Conservation (phyloP, 495 filamentous ascomycete species). For the Neurospora cerealis region DNA sequence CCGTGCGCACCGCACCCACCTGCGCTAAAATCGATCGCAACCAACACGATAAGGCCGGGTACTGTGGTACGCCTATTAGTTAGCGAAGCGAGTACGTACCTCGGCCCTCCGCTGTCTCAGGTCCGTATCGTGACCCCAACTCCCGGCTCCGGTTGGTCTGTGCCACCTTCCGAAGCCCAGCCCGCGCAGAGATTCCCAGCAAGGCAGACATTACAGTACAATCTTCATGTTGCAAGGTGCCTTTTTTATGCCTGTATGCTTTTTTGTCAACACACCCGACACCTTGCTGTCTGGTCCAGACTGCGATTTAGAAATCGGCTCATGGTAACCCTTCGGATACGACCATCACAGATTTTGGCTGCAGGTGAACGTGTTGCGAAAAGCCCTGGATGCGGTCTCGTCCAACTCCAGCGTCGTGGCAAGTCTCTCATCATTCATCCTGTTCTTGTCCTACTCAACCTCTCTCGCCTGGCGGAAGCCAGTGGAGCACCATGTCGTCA, state of each 20-base stretch:
- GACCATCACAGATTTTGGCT: not conserved
- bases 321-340: not conserved
- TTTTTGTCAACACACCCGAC: not conserved
- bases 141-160: not conserved
- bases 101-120: not conserved
- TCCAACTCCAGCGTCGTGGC: not conserved
- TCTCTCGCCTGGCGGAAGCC: not conserved
- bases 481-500: not conserved
- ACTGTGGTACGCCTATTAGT: not conserved
- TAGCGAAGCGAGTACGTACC: not conserved
- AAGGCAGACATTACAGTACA: not conserved
- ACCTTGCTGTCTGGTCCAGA: not conserved
- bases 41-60: not conserved
- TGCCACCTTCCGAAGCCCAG: not conserved
- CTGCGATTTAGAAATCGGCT: not conserved
- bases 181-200: not conserved
- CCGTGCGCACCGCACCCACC: slow-evolving; percentile 8
- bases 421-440: not conserved
- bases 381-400: not conserved
- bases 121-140: not conserved
- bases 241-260: not conserved
- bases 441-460: not conserved
- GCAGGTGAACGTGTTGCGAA: not conserved
- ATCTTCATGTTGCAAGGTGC: not conserved
- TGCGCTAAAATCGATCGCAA: slow-evolving; percentile 18